Base-by-base conservation (phyloP, 148 eudicot genomes). In the Chenopodium suecicum region DNA sequence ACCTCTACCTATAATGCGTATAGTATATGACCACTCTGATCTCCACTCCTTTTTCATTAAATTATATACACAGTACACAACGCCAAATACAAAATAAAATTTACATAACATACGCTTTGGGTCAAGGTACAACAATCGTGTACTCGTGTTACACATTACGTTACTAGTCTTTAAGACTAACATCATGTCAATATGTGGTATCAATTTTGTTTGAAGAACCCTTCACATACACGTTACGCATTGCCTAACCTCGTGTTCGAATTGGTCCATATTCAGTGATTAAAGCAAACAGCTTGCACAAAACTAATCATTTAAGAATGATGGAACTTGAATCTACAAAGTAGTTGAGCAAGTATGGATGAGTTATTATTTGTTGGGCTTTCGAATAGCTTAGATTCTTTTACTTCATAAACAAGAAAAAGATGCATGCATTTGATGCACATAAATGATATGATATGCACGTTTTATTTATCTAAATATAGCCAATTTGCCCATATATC, bases 301-400 rank as follows among this genome's bases (percentile, higher is more conserved):
- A 29, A 10, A 27, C 31, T 67, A 37, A 17, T 23, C 31, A 67
- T 67, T 29, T 10, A 67, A 67, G 3, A 27, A 27, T 3, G 70
- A 67, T 67, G 70, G 70, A 67, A 67, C 70, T 29, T 2, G 29
- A 29, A 67, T 9, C 70, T 23, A 67, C 16, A 17, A 70, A 79
- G 81, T 70, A 22, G 75, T 70, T 79, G 81, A 58, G 52, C 72
- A 70, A 52, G 66, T 70, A 32, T 64, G 3, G 29, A 13, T 64
- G 23, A 19, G 2, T 63, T 20, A 20, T 20, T 5, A 1, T 64
- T 64, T 64, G 13, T 13, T 22, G 70, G 69, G 3, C 7, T 54
- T 13, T 2, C 17, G 2, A 54, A 2, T 16, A 54, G 62, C 16
- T 56, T 17, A 41, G 44, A 41, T 41, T 41, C 44, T 41, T 5